Evolutionary conservation across 352 stramenopile genomes (phyloP), one percentile per base, ranked within the genome.

Genomic region (Phytophthora tentaculata): DNA sequence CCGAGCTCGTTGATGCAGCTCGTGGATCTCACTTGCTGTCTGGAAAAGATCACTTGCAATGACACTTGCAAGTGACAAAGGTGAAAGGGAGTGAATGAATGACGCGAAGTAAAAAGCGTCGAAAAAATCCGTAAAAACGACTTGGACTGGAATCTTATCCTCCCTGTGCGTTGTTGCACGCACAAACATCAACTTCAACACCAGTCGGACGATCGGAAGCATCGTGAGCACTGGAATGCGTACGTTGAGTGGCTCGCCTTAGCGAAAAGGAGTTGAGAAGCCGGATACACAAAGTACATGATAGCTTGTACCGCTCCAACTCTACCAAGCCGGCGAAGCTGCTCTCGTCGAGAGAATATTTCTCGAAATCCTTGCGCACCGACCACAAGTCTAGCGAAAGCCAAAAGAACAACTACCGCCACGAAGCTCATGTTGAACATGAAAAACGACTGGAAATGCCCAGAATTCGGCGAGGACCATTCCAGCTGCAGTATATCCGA

Each of bases 401-500:
- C 28, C 5, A 70, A n/a, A 44, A 69, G 29, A 0, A 74, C 39
- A 12, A 23, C 23, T 48, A 53, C 41, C 2, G 29, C 61, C 13
- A 66, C 53, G 9, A 47, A 9, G 22, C 45, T 48, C 1, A 74
- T 19, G 16, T 28, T 51, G 14, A 50, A 45, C 49, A 70, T 67
- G 49, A 69, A 74, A 54, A 74, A 74, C 1, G 16, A 74, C 45
- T 0, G 67, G 67, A 51, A 74, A 70, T 0, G 62, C 67, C 67
- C 67, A 74, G 1, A 58, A n/a, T 4, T 19, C 39, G 16, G 61
- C 67, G 8, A 35, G 20, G 17, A 67, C 0, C 17, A 74, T 62
- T n/a, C 67, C 67, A 22, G 28, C 49, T 48, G 17, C n/a, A 8
- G 69, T n/a, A n/a, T 70, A 58, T 12, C 48, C 49, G 8, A 13